phyloP scores from a whole-genome alignment of 208 protist species.

The Wallacemonas sp. region DNA sequence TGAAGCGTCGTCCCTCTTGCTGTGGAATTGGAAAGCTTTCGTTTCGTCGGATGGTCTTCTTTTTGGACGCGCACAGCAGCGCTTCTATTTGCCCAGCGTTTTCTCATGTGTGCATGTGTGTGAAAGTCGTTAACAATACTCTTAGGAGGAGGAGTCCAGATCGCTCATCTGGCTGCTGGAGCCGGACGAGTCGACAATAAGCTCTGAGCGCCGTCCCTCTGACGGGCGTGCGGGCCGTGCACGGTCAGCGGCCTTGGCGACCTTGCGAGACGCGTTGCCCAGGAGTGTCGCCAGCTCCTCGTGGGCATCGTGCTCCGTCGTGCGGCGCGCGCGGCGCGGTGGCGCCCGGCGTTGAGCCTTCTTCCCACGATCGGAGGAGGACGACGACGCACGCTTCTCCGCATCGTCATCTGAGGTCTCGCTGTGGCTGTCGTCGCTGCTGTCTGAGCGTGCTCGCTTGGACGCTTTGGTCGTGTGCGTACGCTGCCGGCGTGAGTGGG shows the following conservation, averaged over 20 bases:
- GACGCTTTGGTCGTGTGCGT: background rate
- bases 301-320: background rate
- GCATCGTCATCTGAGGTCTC: background rate
- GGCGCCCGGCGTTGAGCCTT: background rate
- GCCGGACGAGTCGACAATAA: conserved; percentile 1
- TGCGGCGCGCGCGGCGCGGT: background rate
- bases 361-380: background rate
- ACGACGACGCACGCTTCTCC: too few species aligned
- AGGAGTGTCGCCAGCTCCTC: conserved; percentile 1
- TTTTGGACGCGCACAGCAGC: too few species aligned
- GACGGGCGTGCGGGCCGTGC: background rate
- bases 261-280: background rate
- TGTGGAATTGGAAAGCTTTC: too few species aligned
- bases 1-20: too few species aligned
- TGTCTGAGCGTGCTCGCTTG: background rate
- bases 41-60: too few species aligned
- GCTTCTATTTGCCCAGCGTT: too few species aligned
- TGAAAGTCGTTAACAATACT: background rate
- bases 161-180: conserved; percentile 8
- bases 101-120: conserved; percentile 5
- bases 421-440: conserved; percentile 5
- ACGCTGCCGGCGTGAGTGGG: background rate
- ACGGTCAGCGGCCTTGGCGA: background rate
- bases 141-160: background rate
- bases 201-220: conserved; percentile 1